These are phyloP conservation scores for Mortierella hygrophila DNA, from an alignment of 192 early-diverging fungal genomes.

Conservation along the genomic window DNA sequence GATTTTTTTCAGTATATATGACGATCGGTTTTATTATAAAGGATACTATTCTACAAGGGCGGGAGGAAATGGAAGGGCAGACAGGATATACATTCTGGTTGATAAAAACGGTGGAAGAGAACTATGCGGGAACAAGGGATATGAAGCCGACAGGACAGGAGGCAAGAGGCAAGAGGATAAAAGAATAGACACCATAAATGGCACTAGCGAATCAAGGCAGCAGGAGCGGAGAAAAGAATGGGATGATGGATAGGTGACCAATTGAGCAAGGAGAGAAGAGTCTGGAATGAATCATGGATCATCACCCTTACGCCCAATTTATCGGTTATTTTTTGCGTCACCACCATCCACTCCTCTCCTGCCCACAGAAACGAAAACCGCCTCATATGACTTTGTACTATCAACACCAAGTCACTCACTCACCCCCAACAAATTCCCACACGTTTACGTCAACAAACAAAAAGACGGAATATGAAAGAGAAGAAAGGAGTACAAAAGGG, in stretches of 20 bases:
- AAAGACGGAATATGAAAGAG: constrained; percentile 8
- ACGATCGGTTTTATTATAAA: background rate
- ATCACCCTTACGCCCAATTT: constrained; percentile 1
- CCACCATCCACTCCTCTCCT: background rate
- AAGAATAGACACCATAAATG: background rate
- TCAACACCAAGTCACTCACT: background rate
- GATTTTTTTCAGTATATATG: background rate
- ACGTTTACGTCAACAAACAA: constrained; percentile 11
- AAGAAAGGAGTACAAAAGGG: background rate
- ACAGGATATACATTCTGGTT: constrained; percentile 26
- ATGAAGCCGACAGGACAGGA: background rate
- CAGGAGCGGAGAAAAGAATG: background rate
- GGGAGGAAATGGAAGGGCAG: background rate
- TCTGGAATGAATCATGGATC: constrained; percentile 5
- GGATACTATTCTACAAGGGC: constrained; percentile 12
- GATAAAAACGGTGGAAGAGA: constrained; percentile 1
- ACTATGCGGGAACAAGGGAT: background rate
- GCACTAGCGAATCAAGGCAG: background rate
- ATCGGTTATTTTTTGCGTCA: background rate
- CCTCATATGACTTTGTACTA: constrained; percentile 10
- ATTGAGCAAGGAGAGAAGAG: background rate
- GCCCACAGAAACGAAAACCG: background rate
- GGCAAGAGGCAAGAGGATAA: background rate
- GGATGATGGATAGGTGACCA: background rate
- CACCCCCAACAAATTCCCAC: constrained; percentile 9